Conservation (phyloP, 1,284 basidiomycete species). For the Papiliotrema laurentii region DNA sequence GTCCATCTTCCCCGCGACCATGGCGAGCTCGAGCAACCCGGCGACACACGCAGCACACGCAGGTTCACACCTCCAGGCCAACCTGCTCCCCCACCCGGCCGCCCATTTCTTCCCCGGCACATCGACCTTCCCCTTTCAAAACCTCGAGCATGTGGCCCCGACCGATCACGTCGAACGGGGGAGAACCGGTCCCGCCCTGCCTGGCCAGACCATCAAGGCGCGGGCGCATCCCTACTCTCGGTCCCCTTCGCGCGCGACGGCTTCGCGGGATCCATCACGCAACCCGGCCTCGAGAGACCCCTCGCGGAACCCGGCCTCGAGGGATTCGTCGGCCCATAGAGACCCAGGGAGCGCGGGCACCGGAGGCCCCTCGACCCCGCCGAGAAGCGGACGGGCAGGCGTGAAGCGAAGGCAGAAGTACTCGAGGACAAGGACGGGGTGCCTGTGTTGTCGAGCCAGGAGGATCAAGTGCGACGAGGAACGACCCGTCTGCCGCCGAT, state of each 20-base stretch:
- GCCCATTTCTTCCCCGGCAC: neutral
- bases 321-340: neutral
- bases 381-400: constrained; percentile 21
- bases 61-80: neutral
- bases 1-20: neutral
- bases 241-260: neutral
- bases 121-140: neutral
- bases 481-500: constrained; percentile 38
- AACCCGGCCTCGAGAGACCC: neutral
- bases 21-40: neutral
- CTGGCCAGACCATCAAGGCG: neutral
- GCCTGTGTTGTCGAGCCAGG: constrained; percentile 39
- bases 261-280: neutral
- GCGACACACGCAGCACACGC: neutral
- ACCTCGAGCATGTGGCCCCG: neutral
- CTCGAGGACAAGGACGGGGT: constrained; percentile 41
- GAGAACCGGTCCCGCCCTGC: neutral
- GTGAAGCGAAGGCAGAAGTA: constrained; percentile 42
- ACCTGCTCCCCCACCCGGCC: neutral
- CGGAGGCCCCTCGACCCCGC: neutral
- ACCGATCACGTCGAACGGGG: neutral
- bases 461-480: constrained; percentile 46
- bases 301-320: neutral
- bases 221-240: neutral
- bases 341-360: neutral